Evolutionary conservation across 768 basidiomycete genomes (phyloP).

Genomic region (Termitomyces sp.): DNA sequence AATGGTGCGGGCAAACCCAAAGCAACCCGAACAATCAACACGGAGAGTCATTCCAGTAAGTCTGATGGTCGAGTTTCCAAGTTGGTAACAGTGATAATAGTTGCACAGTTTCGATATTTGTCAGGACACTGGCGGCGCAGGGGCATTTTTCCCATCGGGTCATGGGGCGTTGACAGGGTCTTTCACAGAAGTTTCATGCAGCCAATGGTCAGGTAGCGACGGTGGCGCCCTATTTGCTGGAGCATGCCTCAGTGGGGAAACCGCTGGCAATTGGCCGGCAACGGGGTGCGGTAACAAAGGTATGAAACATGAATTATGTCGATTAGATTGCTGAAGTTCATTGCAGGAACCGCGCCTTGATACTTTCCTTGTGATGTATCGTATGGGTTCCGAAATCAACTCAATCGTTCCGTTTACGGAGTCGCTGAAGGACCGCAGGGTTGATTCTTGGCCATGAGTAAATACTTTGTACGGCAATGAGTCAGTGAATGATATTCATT

Average conservation of each 20-base stretch:
- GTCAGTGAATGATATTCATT: background rate
- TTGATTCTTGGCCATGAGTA: slow-evolving; percentile 35
- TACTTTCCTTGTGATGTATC: background rate
- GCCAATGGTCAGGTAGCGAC: slow-evolving; percentile 52
- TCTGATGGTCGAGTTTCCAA: background rate
- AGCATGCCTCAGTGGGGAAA: slow-evolving; percentile 46
- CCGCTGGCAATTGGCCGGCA: slow-evolving; percentile 44
- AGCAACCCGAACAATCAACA: slow-evolving; percentile 36
- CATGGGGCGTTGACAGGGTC: slow-evolving; percentile 49
- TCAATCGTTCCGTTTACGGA: slow-evolving; percentile 17
- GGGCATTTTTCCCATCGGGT: slow-evolving; percentile 50
- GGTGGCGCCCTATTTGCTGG: slow-evolving; percentile 39
- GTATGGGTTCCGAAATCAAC: background rate
- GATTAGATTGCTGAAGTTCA: background rate
- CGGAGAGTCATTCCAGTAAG: slow-evolving; percentile 45
- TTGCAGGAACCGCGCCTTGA: slow-evolving; percentile 15
- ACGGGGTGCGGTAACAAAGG: slow-evolving; percentile 51
- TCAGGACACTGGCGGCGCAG: slow-evolving; percentile 46
- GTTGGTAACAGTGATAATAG: background rate
- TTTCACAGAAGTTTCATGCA: slow-evolving; percentile 51
- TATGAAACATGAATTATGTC: slow-evolving; percentile 11
- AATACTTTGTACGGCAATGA: slow-evolving; percentile 9
- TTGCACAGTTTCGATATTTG: slow-evolving; percentile 52
- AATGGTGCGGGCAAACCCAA: slow-evolving; percentile 49
- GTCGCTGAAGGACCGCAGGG: slow-evolving; percentile 23